Conservation (phyloP, 1,284 basidiomycete species). For the Tilletia horrida region DNA sequence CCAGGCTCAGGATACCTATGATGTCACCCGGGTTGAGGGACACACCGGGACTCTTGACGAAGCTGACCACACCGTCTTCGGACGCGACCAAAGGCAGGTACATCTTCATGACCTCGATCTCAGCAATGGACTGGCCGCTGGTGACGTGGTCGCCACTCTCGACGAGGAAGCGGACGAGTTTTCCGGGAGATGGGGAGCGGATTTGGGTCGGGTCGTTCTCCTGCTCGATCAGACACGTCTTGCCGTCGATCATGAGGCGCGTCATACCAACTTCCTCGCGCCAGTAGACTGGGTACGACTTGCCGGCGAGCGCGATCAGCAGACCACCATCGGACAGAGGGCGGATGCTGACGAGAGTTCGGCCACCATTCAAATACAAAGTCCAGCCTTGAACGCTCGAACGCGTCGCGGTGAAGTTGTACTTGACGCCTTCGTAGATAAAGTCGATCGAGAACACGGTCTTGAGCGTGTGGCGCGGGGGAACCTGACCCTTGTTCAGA, state of each 20-base stretch:
- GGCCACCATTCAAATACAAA: slow-evolving; percentile 89
- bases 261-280: slow-evolving; percentile 80
- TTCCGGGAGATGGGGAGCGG: slow-evolving; percentile 91
- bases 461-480: slow-evolving; percentile 87
- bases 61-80: slow-evolving; percentile 76
- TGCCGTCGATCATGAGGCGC: slow-evolving; percentile 84
- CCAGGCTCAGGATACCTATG: slow-evolving; percentile 91
- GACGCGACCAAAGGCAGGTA: slow-evolving; percentile 70
- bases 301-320: slow-evolving; percentile 83
- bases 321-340: slow-evolving; percentile 92
- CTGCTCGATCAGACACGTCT: slow-evolving; percentile 97
- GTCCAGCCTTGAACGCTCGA: slow-evolving; percentile 86
- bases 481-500: slow-evolving; percentile 96
- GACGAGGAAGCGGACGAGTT: slow-evolving; percentile 89
- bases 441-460: slow-evolving; percentile 91
- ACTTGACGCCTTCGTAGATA: slow-evolving; percentile 93
- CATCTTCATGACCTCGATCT: slow-evolving; percentile 70
- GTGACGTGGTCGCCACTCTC: slow-evolving; percentile 96
- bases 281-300: slow-evolving; percentile 97
- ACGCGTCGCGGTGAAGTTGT: slow-evolving; percentile 91
- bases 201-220: slow-evolving; percentile 99
- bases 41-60: slow-evolving; percentile 96
- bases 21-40: slow-evolving; percentile 97
- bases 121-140: slow-evolving; percentile 93
- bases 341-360: slow-evolving; percentile 56